Evolutionary conservation across 495 filamentous ascomycete genomes (phyloP).

Genomic region (Xylaria bambusicola): DNA sequence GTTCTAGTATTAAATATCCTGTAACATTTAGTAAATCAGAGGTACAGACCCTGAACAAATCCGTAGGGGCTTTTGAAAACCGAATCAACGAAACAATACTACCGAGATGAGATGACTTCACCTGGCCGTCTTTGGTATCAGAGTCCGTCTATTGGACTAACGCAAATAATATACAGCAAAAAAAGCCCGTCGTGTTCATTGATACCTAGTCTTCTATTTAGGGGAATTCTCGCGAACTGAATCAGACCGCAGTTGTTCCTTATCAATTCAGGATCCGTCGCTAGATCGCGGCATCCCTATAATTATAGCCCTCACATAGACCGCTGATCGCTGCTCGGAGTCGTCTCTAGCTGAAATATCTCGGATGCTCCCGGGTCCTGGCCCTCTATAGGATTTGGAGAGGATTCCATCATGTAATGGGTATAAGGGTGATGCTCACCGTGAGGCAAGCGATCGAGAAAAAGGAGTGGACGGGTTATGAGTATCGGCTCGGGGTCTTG

Average conservation of each 20-base stretch:
- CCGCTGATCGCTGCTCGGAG: conserved; percentile 15
- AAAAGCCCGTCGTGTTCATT: conserved; percentile 27
- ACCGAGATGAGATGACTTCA: conserved; percentile 4
- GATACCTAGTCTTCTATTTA: conserved; percentile 28
- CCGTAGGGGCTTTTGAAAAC: neutral
- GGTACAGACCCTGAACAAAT: neutral
- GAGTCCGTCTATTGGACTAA: conserved; percentile 33
- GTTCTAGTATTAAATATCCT: neutral
- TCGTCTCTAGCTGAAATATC: too few relatives aligned
- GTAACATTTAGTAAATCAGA: neutral
- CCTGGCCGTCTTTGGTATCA: conserved; percentile 10
- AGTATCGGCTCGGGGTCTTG: conserved; percentile 28
- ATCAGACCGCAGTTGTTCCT: conserved; percentile 25
- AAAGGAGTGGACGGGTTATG: conserved; percentile 51
- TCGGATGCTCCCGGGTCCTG: conserved; percentile 10
- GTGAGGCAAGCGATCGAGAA: conserved; percentile 28
- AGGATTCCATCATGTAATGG: conserved; percentile 26
- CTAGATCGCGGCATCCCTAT: conserved; percentile 11
- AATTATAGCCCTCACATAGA: conserved; percentile 21
- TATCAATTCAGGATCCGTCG: conserved; percentile 8
- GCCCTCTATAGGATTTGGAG: conserved; percentile 30
- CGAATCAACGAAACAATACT: conserved; percentile 20
- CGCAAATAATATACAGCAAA: conserved; percentile 41
- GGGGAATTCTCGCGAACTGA: conserved; percentile 26
- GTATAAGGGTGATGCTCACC: conserved; percentile 22